Conservation (phyloP, 805 yeast species). For the Naumovozyma dairenensis region DNA sequence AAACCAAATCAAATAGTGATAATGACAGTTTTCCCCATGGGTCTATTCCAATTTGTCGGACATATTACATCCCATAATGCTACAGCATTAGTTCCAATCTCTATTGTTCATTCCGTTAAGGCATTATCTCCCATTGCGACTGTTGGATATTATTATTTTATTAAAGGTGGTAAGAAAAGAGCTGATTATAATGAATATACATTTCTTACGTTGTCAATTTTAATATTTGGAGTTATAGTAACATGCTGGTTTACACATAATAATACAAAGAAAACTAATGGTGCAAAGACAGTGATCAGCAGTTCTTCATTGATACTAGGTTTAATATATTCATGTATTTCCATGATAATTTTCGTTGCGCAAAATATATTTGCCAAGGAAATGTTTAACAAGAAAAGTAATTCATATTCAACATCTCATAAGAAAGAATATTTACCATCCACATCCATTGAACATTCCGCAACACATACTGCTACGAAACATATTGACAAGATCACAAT, state of each 20-base stretch:
- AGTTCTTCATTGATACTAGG: constrained; percentile 24
- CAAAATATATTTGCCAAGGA: constrained; percentile 77
- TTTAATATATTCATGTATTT: constrained; percentile 31
- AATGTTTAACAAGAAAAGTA: constrained; percentile 44
- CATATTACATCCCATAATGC: constrained; percentile 88
- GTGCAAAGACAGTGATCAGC: constrained; percentile 1
- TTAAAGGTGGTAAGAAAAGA: constrained; percentile 47
- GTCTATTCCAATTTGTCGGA: constrained; percentile 84
- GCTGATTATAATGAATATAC: constrained; percentile 53
- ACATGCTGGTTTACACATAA: constrained; percentile 46
- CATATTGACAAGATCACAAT: constrained; percentile 63
- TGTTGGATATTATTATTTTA: constrained; percentile 61
- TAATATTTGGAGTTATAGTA: constrained; percentile 77
- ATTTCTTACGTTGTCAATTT: constrained; percentile 68
- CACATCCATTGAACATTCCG: constrained; percentile 16
- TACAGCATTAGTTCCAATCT: constrained; percentile 87
- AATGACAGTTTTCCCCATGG: constrained; percentile 82
- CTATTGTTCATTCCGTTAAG: constrained; percentile 88
- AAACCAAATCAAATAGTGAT: constrained; percentile 46
- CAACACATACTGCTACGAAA: constrained; percentile 1
- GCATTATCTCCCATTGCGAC: constrained; percentile 86
- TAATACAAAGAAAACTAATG: constrained; percentile 6
- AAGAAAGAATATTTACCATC: constrained; percentile 18
- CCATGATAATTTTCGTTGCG: constrained; percentile 54
- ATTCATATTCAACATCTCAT: not conserved